Percentiles rank a stretch among this genome's conserved stretches.
These are phyloP conservation scores for Rhizodiscina lignyota DNA, from an alignment of 495 filamentous ascomycete genomes.

Conservation along the genomic window DNA sequence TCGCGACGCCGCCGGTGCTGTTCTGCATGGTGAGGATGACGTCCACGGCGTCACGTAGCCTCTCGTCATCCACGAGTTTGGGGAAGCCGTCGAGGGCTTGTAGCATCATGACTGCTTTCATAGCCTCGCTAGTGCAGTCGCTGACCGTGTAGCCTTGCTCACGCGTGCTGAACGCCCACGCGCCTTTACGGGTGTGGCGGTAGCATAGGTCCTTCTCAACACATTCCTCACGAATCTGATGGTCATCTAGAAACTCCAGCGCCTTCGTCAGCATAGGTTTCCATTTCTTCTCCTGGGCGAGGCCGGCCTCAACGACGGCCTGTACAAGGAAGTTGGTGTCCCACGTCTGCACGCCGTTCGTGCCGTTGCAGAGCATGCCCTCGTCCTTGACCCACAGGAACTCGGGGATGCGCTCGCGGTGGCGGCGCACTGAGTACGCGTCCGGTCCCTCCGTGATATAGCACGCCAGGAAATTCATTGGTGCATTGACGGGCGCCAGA, in stretches of 20 bases:
- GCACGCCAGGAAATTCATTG: constrained; percentile 73
- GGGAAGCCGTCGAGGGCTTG: constrained; percentile 69
- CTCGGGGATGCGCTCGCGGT: constrained; percentile 66
- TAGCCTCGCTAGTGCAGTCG: constrained; percentile 80
- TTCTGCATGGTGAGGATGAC: constrained; percentile 90
- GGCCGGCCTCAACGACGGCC: constrained; percentile 57
- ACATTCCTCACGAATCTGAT: constrained; percentile 79
- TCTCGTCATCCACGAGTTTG: constrained; percentile 49
- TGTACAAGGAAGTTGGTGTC: constrained; percentile 86
- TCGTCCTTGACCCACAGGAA: constrained; percentile 85
- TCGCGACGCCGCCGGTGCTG: constrained; percentile 65
- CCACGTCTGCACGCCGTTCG: constrained; percentile 93
- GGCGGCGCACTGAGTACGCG: constrained; percentile 55
- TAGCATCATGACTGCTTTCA: constrained; percentile 74
- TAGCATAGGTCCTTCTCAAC: constrained; percentile 67
- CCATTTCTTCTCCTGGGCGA: constrained; percentile 63
- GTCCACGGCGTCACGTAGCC: constrained; percentile 76
- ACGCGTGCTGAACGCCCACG: constrained; percentile 86
- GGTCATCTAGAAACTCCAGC: constrained; percentile 72
- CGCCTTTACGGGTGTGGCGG: constrained; percentile 81
- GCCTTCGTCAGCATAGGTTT: constrained; percentile 70
- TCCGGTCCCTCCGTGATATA: constrained; percentile 72
- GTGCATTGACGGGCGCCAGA: constrained; percentile 74
- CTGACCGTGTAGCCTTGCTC: constrained; percentile 89
- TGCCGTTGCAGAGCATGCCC: constrained; percentile 89